These are phyloP conservation scores for Boletus pseudo-olivaceus DNA, from an alignment of 768 basidiomycete species.

Conservation along the genomic window DNA sequence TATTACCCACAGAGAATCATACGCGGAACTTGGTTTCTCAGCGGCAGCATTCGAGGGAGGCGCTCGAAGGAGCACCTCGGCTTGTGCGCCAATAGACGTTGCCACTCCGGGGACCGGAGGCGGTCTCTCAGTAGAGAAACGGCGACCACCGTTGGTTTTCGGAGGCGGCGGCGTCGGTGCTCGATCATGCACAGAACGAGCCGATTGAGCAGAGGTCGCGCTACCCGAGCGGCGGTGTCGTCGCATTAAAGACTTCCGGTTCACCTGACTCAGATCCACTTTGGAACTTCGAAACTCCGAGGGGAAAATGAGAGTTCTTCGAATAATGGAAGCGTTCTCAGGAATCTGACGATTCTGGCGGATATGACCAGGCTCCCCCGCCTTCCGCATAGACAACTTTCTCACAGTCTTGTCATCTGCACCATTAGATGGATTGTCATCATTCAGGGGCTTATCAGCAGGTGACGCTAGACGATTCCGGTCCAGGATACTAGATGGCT, in stretches of 20 bases:
- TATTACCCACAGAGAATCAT: constrained; percentile 71
- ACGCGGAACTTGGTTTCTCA: constrained; percentile 68
- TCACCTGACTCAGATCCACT: constrained; percentile 51
- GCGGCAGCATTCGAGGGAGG: constrained; percentile 38
- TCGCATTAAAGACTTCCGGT: constrained; percentile 49
- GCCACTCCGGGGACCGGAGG: constrained; percentile 71
- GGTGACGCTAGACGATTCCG: constrained; percentile 14
- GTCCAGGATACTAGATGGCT: constrained; percentile 8
- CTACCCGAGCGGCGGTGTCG: constrained; percentile 63
- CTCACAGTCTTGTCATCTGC: constrained; percentile 28
- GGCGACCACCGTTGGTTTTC: constrained; percentile 45
- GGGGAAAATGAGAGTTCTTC: constrained; percentile 78
- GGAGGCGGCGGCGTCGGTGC: constrained; percentile 85
- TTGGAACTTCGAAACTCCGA: constrained; percentile 60
- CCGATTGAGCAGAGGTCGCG: constrained; percentile 54
- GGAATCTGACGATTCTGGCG: constrained; percentile 32
- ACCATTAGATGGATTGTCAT: constrained; percentile 32
- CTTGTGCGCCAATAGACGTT: constrained; percentile 42
- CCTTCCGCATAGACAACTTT: constrained; percentile 23
- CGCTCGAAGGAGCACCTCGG: constrained; percentile 39
- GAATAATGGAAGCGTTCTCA: constrained; percentile 52
- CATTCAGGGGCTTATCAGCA: constrained; percentile 25
- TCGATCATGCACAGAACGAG: constrained; percentile 75
- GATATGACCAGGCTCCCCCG: constrained; percentile 24
- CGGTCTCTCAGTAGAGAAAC: constrained; percentile 64